These are phyloP conservation scores for Lumnitzera racemosa DNA, from an alignment of 345 rosid species.

Conservation along the genomic window DNA sequence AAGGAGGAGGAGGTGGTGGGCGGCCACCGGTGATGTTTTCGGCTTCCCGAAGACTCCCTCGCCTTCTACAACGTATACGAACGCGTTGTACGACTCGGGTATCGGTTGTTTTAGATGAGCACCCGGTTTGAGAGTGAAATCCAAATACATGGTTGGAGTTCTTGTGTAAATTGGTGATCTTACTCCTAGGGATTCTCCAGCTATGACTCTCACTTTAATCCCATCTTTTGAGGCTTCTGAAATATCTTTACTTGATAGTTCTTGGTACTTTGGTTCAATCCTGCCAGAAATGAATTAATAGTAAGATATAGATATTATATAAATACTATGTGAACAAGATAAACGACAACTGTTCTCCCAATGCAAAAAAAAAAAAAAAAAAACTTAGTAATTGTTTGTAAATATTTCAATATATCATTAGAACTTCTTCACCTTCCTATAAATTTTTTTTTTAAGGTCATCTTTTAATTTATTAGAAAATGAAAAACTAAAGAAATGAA, in stretches of 20 bases:
- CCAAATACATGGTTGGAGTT: conserved; percentile 93
- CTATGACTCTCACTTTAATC: conserved; percentile 62
- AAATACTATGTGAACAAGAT: no score
- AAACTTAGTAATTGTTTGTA: no score
- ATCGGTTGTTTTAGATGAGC: conserved; percentile 57
- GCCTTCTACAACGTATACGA: conserved; percentile 68
- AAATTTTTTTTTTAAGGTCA: no score
- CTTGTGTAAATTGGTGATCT: conserved; percentile 68
- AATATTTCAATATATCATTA: no score
- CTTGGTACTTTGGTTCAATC: conserved; percentile 86
- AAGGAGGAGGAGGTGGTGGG: conserved; percentile 59
- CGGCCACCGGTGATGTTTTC: conserved; percentile 24
- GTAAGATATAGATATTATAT: no score
- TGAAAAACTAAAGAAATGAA: no score
- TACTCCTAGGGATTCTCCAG: conserved; percentile 75
- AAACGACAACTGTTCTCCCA: no score
- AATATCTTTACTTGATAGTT: conserved; percentile 53
- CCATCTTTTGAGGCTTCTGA: conserved; percentile 57
- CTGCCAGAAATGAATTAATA: conserved; percentile 14
- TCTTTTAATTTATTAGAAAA: no score
- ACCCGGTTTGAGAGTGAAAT: conserved; percentile 62
- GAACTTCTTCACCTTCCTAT: no score
- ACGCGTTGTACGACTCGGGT: conserved; percentile 62
- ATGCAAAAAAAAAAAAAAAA: no score
- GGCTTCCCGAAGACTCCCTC: conserved; percentile 52